Base-by-base conservation (phyloP, 208 protist genomes). In the Trypanosoma boissoni region DNA sequence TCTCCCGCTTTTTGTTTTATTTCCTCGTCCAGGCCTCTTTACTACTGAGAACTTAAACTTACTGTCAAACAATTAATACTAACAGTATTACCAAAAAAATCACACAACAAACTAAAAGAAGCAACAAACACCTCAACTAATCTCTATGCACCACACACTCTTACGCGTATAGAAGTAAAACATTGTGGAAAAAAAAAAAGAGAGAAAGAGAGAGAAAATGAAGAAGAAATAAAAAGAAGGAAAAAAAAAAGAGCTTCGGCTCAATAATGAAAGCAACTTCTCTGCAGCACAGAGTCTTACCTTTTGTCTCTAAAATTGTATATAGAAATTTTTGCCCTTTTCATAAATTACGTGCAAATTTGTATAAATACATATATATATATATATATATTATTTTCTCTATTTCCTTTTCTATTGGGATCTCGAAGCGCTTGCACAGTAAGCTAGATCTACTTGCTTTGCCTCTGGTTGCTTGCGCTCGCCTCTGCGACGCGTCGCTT, bases 401-500 rank as follows among this genome's bases (percentile, higher is more conserved):
- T 12, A 16, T 12, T 39, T 16, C 34, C 6, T 12, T 39, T 39
- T 39, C 34, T 12, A 12, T n/a, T n/a, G n/a, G n/a, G n/a, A n/a
- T n/a, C n/a, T n/a, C n/a, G n/a, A n/a, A n/a, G n/a, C n/a, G n/a
- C n/a, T n/a, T n/a, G n/a, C n/a, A n/a, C n/a, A n/a, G n/a, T n/a
- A n/a, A n/a, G n/a, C n/a, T n/a, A n/a, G n/a, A 36, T 55, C 31
- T n/a, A 44, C 32, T 52, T 34, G 34, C 6, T 14, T 14, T 52
- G 32, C 49, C 62, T 44, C 2, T 57, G 52, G 37, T 90, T 90
- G 29, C 81, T 68, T 32, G 44, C 52, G 29, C 83, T 91, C 44
- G 72, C 59, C 41, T 76, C 66, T 8, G 64, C 66, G 44, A 91
- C 77, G 55, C 83, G 71, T 14, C 71, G 64, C 14, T 72, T 74